Percentiles rank a stretch among this genome's conserved stretches.
Evolutionary conservation across 2,329 filamentous ascomycete genomes (phyloP).

Genomic region (Lasiodiplodia sp.): DNA sequence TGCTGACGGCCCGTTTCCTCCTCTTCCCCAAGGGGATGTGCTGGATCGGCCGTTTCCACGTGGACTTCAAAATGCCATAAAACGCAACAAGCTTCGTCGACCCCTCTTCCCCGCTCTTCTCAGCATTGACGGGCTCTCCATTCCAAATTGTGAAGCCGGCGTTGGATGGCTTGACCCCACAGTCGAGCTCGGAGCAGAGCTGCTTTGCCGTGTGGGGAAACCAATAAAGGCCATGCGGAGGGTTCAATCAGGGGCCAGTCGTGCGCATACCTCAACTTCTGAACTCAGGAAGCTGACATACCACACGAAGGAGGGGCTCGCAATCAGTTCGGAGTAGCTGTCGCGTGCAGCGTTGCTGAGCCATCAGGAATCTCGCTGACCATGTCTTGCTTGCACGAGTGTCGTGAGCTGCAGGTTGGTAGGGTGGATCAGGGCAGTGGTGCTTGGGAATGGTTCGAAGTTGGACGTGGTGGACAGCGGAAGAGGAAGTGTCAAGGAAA

Average conservation of each 20-base stretch:
- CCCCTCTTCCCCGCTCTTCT: conserved; percentile 10
- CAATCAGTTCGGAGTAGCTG: neutral
- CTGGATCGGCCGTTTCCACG: conserved; percentile 1
- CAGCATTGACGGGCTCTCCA: neutral
- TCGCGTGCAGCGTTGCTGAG: neutral
- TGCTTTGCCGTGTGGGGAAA: conserved; percentile 1
- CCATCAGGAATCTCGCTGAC: neutral
- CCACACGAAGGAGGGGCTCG: neutral
- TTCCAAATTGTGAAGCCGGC: neutral
- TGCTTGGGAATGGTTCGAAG: neutral
- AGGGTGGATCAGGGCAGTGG: neutral
- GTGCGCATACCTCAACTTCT: neutral
- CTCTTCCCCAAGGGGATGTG: conserved; percentile 10
- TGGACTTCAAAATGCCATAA: neutral
- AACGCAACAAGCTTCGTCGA: neutral
- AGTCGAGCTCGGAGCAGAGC: neutral
- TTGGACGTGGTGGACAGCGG: neutral
- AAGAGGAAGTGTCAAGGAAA: neutral
- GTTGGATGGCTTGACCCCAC: conserved; percentile 1
- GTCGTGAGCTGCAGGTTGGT: neutral
- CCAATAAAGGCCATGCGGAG: neutral
- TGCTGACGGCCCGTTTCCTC: neutral
- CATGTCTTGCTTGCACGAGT: neutral
- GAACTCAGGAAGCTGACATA: neutral
- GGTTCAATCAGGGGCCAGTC: neutral